These are phyloP conservation scores for Apium graveolens DNA, from an alignment of 129 eudicot genomes.

Conservation along the genomic window DNA sequence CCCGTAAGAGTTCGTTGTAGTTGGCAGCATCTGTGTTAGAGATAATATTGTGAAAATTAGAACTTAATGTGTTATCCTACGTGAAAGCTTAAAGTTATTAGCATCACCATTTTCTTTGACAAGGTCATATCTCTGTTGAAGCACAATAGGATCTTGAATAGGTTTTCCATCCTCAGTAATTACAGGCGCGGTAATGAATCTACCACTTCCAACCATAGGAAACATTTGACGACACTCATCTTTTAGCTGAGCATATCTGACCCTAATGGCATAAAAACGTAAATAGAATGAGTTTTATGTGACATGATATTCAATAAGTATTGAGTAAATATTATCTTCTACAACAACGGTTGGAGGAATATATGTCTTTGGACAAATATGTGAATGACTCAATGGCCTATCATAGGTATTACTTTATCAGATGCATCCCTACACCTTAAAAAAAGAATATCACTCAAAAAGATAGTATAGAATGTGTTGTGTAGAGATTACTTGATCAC, in stretches of 20 bases:
- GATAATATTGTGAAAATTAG: slow-evolving; percentile 21
- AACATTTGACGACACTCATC: slow-evolving; percentile 71
- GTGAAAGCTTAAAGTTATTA: background rate
- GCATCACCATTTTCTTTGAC: slow-evolving; percentile 35
- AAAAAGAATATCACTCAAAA: no score
- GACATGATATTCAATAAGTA: background rate
- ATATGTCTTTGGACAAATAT: background rate
- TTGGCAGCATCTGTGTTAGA: slow-evolving; percentile 28
- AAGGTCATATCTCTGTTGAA: slow-evolving; percentile 31
- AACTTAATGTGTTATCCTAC: background rate
- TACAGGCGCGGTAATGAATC: slow-evolving; percentile 74
- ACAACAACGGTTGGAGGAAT: background rate
- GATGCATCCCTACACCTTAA: background rate
- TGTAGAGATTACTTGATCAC: no score
- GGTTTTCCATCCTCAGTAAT: slow-evolving; percentile 73
- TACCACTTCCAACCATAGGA: slow-evolving; percentile 91
- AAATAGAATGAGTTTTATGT: background rate
- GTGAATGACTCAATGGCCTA: background rate
- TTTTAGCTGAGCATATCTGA: slow-evolving; percentile 58
- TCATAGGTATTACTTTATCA: background rate
- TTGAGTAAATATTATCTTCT: background rate
- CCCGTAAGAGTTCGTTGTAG: slow-evolving; percentile 2
- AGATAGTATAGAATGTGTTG: no score
- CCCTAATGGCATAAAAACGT: slow-evolving; percentile 34
- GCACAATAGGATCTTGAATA: slow-evolving; percentile 63